These are phyloP conservation scores for Chaetothyriales sp. DNA, from an alignment of 2,329 filamentous ascomycete genomes.

Conservation along the genomic window DNA sequence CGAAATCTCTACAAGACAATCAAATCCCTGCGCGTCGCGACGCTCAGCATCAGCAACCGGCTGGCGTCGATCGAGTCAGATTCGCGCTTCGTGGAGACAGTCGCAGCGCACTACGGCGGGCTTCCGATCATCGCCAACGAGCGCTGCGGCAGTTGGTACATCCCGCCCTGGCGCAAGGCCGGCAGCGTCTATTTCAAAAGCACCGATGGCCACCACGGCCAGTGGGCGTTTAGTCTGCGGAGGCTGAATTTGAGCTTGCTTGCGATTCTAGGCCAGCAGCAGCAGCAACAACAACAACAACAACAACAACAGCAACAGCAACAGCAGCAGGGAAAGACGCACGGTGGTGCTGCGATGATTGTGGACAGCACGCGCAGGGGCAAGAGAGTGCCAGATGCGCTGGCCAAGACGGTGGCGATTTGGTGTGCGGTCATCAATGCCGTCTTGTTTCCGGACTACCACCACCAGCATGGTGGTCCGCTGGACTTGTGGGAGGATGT, in stretches of 20 bases:
- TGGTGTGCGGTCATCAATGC: slow-evolving; percentile 83
- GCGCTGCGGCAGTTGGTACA: slow-evolving; percentile 92
- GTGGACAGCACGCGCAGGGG: slow-evolving; percentile 87
- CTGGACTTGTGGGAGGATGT: slow-evolving; percentile 27
- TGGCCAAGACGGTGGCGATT: slow-evolving; percentile 84
- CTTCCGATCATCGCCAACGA: slow-evolving; percentile 81
- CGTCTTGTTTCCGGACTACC: slow-evolving; percentile 42
- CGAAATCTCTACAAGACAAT: slow-evolving; percentile 35
- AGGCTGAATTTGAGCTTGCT: slow-evolving; percentile 74
- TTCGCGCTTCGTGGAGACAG: slow-evolving; percentile 53
- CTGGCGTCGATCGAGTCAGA: slow-evolving; percentile 65
- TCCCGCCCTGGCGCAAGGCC: slow-evolving; percentile 47
- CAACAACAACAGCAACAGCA: too few relatives aligned
- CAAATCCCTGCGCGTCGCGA: slow-evolving; percentile 58
- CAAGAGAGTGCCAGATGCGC: slow-evolving; percentile 86
- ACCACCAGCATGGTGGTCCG: not conserved
- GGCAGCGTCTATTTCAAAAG: slow-evolving; percentile 92
- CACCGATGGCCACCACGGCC: slow-evolving; percentile 80
- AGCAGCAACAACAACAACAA: too few relatives aligned
- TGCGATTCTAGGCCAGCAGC: slow-evolving; percentile 44
- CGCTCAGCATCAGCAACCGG: slow-evolving; percentile 66
- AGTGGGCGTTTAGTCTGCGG: slow-evolving; percentile 80
- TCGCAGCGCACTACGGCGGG: slow-evolving; percentile 31
- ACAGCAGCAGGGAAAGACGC: slow-evolving; percentile 7
- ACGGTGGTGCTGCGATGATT: slow-evolving; percentile 58